These are phyloP conservation scores for Cyclaneusma minus DNA, from an alignment of 2,329 filamentous ascomycete genomes.

Conservation along the genomic window DNA sequence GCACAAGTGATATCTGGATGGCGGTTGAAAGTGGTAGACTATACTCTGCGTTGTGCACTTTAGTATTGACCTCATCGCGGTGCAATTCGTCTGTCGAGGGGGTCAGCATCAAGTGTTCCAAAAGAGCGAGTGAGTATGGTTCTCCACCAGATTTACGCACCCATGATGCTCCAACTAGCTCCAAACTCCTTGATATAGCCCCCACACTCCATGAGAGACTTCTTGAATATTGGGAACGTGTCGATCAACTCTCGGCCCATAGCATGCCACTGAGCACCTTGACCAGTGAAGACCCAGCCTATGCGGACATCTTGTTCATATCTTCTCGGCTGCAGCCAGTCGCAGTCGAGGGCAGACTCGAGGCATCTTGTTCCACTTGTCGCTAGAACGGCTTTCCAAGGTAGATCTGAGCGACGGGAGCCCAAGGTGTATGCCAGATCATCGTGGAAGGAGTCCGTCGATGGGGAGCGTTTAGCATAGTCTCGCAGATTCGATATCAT, in stretches of 20 bases:
- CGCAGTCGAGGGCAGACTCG: too few species aligned
- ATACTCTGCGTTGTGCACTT: background rate
- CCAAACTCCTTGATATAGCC: slow-evolving; percentile 19
- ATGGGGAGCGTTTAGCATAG: slow-evolving; percentile 11
- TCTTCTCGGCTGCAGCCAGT: too few species aligned
- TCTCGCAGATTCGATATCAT: slow-evolving; percentile 8
- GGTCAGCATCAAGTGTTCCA: too few species aligned
- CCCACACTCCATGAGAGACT: slow-evolving; percentile 7
- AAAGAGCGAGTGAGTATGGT: too few species aligned
- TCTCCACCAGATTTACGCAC: slow-evolving; percentile 20
- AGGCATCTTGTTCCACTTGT: too few species aligned
- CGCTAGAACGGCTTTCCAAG: too few species aligned
- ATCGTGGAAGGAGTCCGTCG: background rate
- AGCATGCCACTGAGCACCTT: slow-evolving; percentile 22
- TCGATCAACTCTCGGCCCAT: slow-evolving; percentile 23
- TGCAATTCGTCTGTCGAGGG: slow-evolving; percentile 1
- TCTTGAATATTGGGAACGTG: slow-evolving; percentile 3
- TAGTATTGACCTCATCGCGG: slow-evolving; percentile 1
- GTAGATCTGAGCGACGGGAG: background rate
- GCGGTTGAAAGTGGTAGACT: background rate
- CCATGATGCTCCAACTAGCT: slow-evolving; percentile 5
- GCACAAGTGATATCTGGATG: slow-evolving; percentile 26
- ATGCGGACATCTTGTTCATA: too few species aligned
- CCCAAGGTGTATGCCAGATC: slow-evolving; percentile 1
- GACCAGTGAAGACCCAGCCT: slow-evolving; percentile 20